These are phyloP conservation scores for Talaromyces stipitatus DNA, from an alignment of 495 filamentous ascomycete species.

Conservation along the genomic window DNA sequence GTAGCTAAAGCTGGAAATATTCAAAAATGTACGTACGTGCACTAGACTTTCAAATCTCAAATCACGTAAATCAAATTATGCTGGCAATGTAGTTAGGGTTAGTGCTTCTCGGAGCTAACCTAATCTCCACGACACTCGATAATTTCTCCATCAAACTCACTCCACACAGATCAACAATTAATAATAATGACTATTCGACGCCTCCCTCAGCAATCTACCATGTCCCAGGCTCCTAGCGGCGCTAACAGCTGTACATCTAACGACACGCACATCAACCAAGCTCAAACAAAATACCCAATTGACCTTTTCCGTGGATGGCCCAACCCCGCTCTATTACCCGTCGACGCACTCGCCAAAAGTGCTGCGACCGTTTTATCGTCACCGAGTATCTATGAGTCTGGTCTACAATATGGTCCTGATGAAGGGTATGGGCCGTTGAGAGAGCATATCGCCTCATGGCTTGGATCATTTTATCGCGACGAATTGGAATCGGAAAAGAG, in stretches of 20 bases:
- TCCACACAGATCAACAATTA: neutral
- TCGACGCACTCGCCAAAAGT: constrained; percentile 44
- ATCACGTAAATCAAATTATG: too few species aligned
- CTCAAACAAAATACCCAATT: constrained; percentile 27
- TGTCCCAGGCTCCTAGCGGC: neutral
- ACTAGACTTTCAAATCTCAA: too few species aligned
- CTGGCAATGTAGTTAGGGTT: too few species aligned
- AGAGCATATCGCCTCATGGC: constrained; percentile 58
- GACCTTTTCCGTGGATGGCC: constrained; percentile 71
- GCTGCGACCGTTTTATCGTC: constrained; percentile 48
- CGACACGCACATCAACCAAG: neutral
- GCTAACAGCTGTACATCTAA: neutral
- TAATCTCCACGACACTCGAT: neutral
- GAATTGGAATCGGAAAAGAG: too few species aligned
- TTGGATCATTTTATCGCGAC: constrained; percentile 53
- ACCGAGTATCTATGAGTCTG: constrained; percentile 45
- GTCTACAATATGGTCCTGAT: constrained; percentile 72
- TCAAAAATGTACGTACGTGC: too few species aligned
- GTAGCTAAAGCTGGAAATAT: too few species aligned
- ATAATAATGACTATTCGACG: neutral
- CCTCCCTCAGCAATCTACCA: neutral
- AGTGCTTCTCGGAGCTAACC: too few species aligned
- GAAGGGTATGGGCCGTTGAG: constrained; percentile 61
- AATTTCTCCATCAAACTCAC: neutral
- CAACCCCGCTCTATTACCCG: constrained; percentile 61